These are phyloP conservation scores for Sabuloglossum arenarium DNA, from an alignment of 495 filamentous ascomycete genomes.

Conservation along the genomic window DNA sequence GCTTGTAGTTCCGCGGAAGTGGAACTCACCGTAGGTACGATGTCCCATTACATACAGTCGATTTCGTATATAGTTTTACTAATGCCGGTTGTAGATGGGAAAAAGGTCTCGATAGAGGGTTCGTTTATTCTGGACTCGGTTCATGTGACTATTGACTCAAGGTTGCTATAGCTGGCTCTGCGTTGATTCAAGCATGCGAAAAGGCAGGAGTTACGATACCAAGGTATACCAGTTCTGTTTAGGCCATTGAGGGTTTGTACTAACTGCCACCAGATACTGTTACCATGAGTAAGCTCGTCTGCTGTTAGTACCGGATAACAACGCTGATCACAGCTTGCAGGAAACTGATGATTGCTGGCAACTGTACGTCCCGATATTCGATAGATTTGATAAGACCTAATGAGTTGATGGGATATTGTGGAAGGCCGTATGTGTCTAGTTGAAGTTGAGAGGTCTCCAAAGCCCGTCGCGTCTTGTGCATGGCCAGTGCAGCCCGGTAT, in stretches of 20 bases:
- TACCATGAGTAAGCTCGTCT: constrained; percentile 69
- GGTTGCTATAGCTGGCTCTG: constrained; percentile 40
- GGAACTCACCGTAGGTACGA: constrained; percentile 79
- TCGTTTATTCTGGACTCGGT: constrained; percentile 9
- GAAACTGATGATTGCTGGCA: constrained; percentile 96
- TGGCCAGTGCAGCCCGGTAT: constrained; percentile 97
- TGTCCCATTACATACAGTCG: constrained; percentile 7
- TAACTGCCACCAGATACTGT: constrained; percentile 61
- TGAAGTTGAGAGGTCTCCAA: constrained; percentile 86
- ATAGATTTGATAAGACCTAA: neutral
- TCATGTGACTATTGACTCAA: constrained; percentile 4
- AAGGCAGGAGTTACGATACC: constrained; percentile 85
- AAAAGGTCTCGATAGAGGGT: constrained; percentile 93
- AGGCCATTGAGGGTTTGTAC: neutral
- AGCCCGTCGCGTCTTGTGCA: constrained; percentile 93
- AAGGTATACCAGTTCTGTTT: constrained; percentile 28
- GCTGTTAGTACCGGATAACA: neutral
- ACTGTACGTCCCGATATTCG: constrained; percentile 35
- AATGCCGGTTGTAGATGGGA: constrained; percentile 48
- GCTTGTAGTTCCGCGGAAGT: constrained; percentile 61
- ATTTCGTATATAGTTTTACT: constrained; percentile 10
- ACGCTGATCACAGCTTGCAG: constrained; percentile 18
- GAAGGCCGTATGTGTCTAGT: constrained; percentile 86
- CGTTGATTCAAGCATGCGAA: constrained; percentile 96
- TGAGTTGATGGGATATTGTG: constrained; percentile 2